Evolutionary conservation across 2,329 filamentous ascomycete genomes (phyloP).

Genomic region (Magnaporthiopsis rhizophila): DNA sequence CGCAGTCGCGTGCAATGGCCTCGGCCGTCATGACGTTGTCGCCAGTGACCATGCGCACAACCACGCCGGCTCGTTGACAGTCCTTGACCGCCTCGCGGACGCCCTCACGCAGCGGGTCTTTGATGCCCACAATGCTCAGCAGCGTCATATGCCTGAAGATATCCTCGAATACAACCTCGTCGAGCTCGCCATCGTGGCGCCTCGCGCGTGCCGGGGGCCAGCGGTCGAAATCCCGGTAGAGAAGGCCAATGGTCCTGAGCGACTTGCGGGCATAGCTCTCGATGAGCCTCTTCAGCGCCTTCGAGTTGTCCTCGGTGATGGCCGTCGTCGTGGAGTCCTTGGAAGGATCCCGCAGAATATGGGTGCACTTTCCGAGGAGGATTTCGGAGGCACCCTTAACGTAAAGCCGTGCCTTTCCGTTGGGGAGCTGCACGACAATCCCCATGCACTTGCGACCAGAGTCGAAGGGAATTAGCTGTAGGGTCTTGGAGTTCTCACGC

Average conservation of each 20-base stretch:
- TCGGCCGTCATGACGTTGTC: constrained; percentile 74
- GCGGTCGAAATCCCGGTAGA: constrained; percentile 74
- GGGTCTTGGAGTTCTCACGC: constrained; percentile 42
- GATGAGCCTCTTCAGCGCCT: constrained; percentile 58
- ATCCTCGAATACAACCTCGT: constrained; percentile 43
- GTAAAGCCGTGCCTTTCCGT: constrained; percentile 46
- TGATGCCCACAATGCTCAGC: constrained; percentile 67
- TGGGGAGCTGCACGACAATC: constrained; percentile 43
- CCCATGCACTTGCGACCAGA: constrained; percentile 69
- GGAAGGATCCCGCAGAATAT: constrained; percentile 42
- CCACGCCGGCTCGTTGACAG: constrained; percentile 69
- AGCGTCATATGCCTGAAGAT: constrained; percentile 60
- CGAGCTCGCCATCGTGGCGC: constrained; percentile 33
- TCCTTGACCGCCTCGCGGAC: constrained; percentile 65
- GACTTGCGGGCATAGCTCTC: constrained; percentile 71
- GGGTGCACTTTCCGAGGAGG: constrained; percentile 47
- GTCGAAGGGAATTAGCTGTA: constrained; percentile 69
- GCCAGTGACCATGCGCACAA: constrained; percentile 79
- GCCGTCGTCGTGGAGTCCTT: constrained; percentile 31
- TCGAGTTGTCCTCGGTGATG: constrained; percentile 44
- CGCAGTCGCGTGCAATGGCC: constrained; percentile 74
- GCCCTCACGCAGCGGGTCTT: constrained; percentile 68
- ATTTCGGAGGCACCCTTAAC: constrained; percentile 61
- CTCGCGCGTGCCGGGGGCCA: constrained; percentile 68
- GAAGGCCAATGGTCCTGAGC: constrained; percentile 74